Evolutionary conservation across 164 flowering plant species (phyloP), one percentile per base, ranked within the genome.

Genomic region (Pachysandra terminalis): DNA sequence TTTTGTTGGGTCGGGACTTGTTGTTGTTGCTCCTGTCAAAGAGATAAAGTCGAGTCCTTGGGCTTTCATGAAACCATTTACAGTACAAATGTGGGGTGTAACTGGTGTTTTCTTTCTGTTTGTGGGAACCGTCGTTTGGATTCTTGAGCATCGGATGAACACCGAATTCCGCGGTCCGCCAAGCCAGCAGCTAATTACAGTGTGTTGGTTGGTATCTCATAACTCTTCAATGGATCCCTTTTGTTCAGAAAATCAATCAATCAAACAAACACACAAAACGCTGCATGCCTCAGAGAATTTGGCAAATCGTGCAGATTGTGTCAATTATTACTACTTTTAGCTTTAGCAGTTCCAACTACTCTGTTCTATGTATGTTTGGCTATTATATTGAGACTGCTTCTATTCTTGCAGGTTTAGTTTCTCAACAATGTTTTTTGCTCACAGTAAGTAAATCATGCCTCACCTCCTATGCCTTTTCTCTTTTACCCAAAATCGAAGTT

Each of bases 351-450:
- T n/a, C n/a, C n/a, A 16, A 16, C 26, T 8, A 24, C 37, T 25
- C 9, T 12, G n/a, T 25, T 57, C 15, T 3, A 15, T n/a, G n/a
- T n/a, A 19, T 63, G 22, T 64, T 16, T n/a, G n/a, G 63, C 40
- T 45, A 6, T 19, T 26, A 19, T 67, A 61, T n/a, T n/a, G n/a
- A 61, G 22, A 40, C 40, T 55, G 3, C 24, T 54, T 68, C 51
- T 71, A 12, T 17, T 73, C 56, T 77, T 83, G 82, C 95, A 94
- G 98, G 97, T 94, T 94, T 78, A 87, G 97, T 74, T 86, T 94
- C 81, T 94, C 97, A 64, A 94, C 98, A 10, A 85, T 94, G 93
- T 94, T 94, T 75, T 91, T 94, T 63, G 74, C 98, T 0, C 98
- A 94, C 81, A 84, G 98, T 91, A 76, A 71, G 98, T 83, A 54